phyloP scores from a whole-genome alignment of 768 basidiomycete species.

The Scleroderma citrinum region DNA sequence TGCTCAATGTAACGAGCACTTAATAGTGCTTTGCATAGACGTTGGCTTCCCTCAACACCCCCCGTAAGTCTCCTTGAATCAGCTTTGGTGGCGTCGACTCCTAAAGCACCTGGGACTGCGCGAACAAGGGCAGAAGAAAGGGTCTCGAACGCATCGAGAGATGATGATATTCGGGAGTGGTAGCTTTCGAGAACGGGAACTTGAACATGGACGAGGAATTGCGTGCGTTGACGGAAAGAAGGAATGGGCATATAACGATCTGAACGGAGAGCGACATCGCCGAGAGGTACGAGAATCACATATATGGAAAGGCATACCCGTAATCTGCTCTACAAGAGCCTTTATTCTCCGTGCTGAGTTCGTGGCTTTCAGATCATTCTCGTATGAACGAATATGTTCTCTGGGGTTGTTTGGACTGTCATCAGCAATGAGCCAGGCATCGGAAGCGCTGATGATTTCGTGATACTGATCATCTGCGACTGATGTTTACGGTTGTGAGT shows the following conservation, averaged over 20 bases:
- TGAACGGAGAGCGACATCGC: conserved; percentile 23
- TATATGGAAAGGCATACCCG: conserved; percentile 44
- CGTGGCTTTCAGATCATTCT: conserved; percentile 58
- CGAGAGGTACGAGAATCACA: not conserved
- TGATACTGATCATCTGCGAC: conserved; percentile 87
- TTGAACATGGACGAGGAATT: conserved; percentile 82
- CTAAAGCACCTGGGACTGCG: conserved; percentile 87
- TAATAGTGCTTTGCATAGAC: conserved; percentile 80
- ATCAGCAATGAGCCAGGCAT: conserved; percentile 83
- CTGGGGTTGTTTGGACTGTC: conserved; percentile 48
- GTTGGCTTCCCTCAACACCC: conserved; percentile 77
- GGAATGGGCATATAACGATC: conserved; percentile 93
- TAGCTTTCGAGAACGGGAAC: conserved; percentile 79
- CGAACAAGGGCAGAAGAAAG: conserved; percentile 83
- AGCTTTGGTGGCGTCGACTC: conserved; percentile 36
- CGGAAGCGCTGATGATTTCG: conserved; percentile 69
- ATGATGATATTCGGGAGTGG: conserved; percentile 68
- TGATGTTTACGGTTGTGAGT: conserved; percentile 26
- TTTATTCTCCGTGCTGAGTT: conserved; percentile 80
- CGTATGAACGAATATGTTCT: conserved; percentile 10
- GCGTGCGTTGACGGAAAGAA: conserved; percentile 63
- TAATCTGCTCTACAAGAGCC: conserved; percentile 85
- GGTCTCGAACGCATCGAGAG: conserved; percentile 91
- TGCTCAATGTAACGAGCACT: conserved; percentile 70
- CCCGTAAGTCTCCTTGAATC: conserved; percentile 67